Conservation (phyloP, 805 yeast species). For the Grigorovia transvaalensis region DNA sequence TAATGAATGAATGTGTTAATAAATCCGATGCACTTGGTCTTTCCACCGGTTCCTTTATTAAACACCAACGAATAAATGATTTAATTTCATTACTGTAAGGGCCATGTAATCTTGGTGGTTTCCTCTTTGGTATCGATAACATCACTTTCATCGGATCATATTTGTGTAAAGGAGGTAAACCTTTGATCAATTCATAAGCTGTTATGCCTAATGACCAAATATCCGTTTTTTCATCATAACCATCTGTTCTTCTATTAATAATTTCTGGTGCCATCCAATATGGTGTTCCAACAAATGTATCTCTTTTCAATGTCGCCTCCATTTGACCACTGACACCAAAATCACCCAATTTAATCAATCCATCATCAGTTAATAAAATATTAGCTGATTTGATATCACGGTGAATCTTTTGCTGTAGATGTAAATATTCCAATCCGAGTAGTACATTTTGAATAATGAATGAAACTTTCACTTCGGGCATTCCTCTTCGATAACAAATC, state of each 20-base stretch:
- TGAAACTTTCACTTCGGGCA: conserved; percentile 41
- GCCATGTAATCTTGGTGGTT: conserved; percentile 24
- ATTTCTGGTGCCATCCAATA: conserved; percentile 99
- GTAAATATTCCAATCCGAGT: conserved; percentile 67
- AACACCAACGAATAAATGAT: conserved; percentile 53
- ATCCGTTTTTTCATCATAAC: conserved; percentile 80
- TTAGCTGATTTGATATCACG: conserved; percentile 89
- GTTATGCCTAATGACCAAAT: conserved; percentile 97
- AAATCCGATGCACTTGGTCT: conserved; percentile 56
- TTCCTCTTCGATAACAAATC: conserved; percentile 21
- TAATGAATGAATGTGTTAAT: conserved; percentile 27
- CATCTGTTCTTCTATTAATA: conserved; percentile 36
- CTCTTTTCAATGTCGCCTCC: conserved; percentile 49
- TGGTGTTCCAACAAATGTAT: conserved; percentile 91
- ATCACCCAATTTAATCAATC: conserved; percentile 75
- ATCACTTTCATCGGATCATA: conserved; percentile 71
- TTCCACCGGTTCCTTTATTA: conserved; percentile 51
- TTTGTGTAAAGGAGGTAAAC: conserved; percentile 69
- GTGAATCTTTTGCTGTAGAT: conserved; percentile 66
- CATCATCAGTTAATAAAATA: conserved; percentile 58
- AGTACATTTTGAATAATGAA: conserved; percentile 55
- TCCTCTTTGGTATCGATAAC: conserved; percentile 32
- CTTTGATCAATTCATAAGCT: conserved; percentile 71
- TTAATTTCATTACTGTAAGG: conserved; percentile 29
- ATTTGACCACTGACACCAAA: conserved; percentile 90